Evolutionary conservation across 352 stramenopile genomes (phyloP).

Genomic region (Halophytophthora batemanensis): DNA sequence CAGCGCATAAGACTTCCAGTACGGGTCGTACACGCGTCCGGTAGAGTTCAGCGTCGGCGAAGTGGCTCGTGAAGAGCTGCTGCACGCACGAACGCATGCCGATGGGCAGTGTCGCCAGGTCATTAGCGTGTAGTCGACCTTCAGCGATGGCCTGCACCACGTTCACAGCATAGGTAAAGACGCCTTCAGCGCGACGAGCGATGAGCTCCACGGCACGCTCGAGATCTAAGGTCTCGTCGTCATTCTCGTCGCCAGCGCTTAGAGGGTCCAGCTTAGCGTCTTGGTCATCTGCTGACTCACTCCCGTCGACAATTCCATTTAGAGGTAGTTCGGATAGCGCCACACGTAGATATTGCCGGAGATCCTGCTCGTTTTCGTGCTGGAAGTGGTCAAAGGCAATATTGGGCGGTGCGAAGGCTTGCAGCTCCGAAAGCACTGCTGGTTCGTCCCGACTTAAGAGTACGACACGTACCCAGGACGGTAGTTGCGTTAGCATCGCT

Average conservation of each 20-base stretch:
- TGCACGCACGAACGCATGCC: slow-evolving; percentile 67
- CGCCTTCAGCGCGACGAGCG: slow-evolving; percentile 48
- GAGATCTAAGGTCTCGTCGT: slow-evolving; percentile 16
- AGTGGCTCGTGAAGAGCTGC: slow-evolving; percentile 73
- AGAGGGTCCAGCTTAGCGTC: background rate
- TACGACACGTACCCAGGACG: slow-evolving; percentile 66
- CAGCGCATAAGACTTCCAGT: slow-evolving; percentile 64
- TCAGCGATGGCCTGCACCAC: slow-evolving; percentile 65
- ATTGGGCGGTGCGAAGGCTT: slow-evolving; percentile 39
- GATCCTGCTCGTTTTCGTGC: slow-evolving; percentile 51
- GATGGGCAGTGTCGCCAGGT: slow-evolving; percentile 53
- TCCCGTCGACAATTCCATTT: slow-evolving; percentile 9
- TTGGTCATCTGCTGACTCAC: background rate
- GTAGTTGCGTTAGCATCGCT: slow-evolving; percentile 44
- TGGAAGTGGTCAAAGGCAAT: slow-evolving; percentile 45
- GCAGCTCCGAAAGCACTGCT: slow-evolving; percentile 53
- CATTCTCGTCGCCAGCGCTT: background rate
- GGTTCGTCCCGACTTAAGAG: slow-evolving; percentile 63
- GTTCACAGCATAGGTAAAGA: slow-evolving; percentile 77
- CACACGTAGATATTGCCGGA: slow-evolving; percentile 19
- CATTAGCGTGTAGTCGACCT: slow-evolving; percentile 38
- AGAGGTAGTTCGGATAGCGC: slow-evolving; percentile 22
- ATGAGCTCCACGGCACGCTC: slow-evolving; percentile 46
- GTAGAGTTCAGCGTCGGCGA: slow-evolving; percentile 42
- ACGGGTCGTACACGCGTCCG: slow-evolving; percentile 57